Conservation (phyloP, 768 basidiomycete species). For the Atractiella rhizophila region DNA sequence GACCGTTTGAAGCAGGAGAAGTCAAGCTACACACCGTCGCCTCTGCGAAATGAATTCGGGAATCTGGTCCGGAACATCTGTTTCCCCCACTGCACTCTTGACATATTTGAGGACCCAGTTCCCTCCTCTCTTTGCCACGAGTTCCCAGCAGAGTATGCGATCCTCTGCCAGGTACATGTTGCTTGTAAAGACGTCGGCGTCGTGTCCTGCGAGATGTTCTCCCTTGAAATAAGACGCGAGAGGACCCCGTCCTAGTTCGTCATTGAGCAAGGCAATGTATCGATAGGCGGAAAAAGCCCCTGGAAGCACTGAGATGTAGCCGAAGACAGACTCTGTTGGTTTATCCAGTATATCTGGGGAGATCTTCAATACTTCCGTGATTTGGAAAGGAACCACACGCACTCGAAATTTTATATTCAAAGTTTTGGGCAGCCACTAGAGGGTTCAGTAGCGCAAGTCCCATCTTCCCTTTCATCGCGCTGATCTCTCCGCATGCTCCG, state of each 20-base stretch:
- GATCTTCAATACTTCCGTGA: background rate
- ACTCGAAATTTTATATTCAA: constrained; percentile 1
- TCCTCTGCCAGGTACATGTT: constrained; percentile 54
- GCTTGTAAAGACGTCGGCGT: constrained; percentile 18
- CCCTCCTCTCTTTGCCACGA: constrained; percentile 69
- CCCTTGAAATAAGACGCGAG: constrained; percentile 84
- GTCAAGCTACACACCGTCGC: background rate
- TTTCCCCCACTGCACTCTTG: constrained; percentile 75
- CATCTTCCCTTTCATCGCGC: constrained; percentile 55
- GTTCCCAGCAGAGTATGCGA: constrained; percentile 66
- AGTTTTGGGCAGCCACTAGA: constrained; percentile 43
- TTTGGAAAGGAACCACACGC: background rate
- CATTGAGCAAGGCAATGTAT: constrained; percentile 65
- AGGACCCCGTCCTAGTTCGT: constrained; percentile 64
- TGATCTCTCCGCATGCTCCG: constrained; percentile 79
- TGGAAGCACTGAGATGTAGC: constrained; percentile 40
- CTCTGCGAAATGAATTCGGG: constrained; percentile 86
- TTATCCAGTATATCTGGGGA: constrained; percentile 81
- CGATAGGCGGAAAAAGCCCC: constrained; percentile 57
- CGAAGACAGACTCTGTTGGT: constrained; percentile 41
- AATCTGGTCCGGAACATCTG: constrained; percentile 76
- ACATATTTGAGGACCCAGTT: constrained; percentile 36
- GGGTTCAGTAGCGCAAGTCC: constrained; percentile 54
- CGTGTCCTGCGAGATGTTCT: constrained; percentile 38
- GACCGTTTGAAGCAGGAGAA: background rate